Conservation (phyloP, 768 basidiomycete genomes). For the Megacollybia marginata region DNA sequence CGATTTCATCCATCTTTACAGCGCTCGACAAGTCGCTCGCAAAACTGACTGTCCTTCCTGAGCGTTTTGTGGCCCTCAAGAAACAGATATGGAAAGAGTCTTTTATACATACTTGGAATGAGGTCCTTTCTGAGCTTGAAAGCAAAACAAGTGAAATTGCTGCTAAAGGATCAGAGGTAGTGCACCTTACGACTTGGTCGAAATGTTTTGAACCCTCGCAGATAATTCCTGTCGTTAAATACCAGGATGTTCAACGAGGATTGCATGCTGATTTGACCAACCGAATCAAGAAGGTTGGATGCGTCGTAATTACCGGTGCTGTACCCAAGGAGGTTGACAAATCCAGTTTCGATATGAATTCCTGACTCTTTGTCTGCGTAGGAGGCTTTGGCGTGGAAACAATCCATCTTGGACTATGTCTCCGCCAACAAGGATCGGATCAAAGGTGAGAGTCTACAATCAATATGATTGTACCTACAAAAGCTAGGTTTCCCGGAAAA, state of each 20-base stretch:
- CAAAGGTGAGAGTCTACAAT: constrained; percentile 28
- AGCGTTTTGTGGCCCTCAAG: constrained; percentile 57
- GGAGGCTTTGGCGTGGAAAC: constrained; percentile 58
- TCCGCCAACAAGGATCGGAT: constrained; percentile 33
- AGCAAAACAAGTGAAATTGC: constrained; percentile 40
- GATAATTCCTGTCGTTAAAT: constrained; percentile 47
- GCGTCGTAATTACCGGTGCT: constrained; percentile 49
- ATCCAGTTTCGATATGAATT: constrained; percentile 14
- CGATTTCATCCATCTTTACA: constrained; percentile 31
- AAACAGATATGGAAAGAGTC: constrained; percentile 38
- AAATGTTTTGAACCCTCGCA: constrained; percentile 10
- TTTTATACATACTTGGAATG: constrained; percentile 45
- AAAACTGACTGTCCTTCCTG: constrained; percentile 36
- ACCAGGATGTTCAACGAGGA: constrained; percentile 36
- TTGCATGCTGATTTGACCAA: constrained; percentile 36
- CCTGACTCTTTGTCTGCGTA: constrained; percentile 15
- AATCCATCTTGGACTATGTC: constrained; percentile 46
- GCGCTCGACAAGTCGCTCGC: constrained; percentile 23
- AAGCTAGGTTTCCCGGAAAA: constrained; percentile 54
- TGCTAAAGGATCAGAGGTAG: constrained; percentile 36
- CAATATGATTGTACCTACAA: background rate
- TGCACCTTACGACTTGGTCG: background rate
- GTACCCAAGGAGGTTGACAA: constrained; percentile 40
- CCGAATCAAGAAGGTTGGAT: constrained; percentile 43
- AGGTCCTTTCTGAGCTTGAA: constrained; percentile 44